Evolutionary conservation across 768 basidiomycete species (phyloP), one percentile per base, ranked within the genome.

Genomic region (Tylopilus cervinicoccineus): DNA sequence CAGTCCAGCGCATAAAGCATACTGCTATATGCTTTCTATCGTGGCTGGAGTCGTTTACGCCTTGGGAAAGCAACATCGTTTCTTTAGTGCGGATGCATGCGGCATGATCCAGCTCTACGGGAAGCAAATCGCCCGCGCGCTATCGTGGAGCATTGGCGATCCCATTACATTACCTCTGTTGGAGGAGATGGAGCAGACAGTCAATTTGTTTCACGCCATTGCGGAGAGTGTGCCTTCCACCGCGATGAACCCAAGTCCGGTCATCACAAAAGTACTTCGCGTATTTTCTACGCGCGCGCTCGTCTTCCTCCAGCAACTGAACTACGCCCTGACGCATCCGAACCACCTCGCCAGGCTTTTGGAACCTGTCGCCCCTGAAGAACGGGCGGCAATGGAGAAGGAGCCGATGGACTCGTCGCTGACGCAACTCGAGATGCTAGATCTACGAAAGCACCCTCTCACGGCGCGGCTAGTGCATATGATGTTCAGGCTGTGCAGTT

Each of bases 241-340:
- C 7, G 40, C 51, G 11, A 37, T 53, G 34, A 66, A 43, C 26
- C 49, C 55, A 7, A 63, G 63, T 38, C 74, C 79, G 38, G 76
- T 77, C 3, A 75, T 83, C 16, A 76, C 76, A 44, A 82, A 79
- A 55, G 79, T 91, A 6, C 73, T 93, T 36, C 74, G 76, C 1
- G 80, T 79, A 16, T 93, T 90, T 64, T 79, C 83, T 3, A 72
- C 72, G 1, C 81, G 80, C 51, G 83, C 86, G 0, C 68, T 93
- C 17, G 72, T 81, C 27, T 78, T 95, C 22, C 73, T 96, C 1
- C 91, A 93, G 60, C 88, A 93, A 54, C 69, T 96, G 52, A 93
- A 93, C 65, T 93, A 93, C 55, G 88, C 90, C 0, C 75, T 95
- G 39, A 86, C 90, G 0, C 93, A 97, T 65, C 93, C 93, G 7